These are phyloP conservation scores for Naganishia friedmannii DNA, from an alignment of 768 basidiomycete genomes.

Conservation along the genomic window DNA sequence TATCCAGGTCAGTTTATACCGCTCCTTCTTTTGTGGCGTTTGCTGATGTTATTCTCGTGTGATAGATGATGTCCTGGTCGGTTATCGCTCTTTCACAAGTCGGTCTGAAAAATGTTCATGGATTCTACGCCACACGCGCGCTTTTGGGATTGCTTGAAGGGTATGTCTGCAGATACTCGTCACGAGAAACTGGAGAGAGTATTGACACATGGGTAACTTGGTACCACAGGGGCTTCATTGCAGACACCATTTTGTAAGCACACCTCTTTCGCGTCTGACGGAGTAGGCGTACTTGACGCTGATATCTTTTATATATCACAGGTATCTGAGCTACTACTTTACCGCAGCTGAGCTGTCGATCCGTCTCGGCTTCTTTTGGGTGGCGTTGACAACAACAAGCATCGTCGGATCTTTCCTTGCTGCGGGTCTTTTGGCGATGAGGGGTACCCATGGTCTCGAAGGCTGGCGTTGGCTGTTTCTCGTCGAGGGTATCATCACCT, in stretches of 20 bases:
- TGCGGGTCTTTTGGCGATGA: slow-evolving; percentile 22
- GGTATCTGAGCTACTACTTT: slow-evolving; percentile 43
- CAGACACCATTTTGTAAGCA: slow-evolving; percentile 25
- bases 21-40: neutral
- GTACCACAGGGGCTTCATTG: slow-evolving; percentile 31
- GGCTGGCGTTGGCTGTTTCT: slow-evolving; percentile 34
- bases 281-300: slow-evolving; percentile 18
- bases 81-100: slow-evolving; percentile 25
- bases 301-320: neutral
- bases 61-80: slow-evolving; percentile 39
- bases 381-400: slow-evolving; percentile 35
- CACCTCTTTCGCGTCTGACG: slow-evolving; percentile 25
- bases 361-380: slow-evolving; percentile 42
- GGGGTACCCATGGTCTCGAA: slow-evolving; percentile 13
- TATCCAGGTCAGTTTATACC: slow-evolving; percentile 22
- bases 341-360: slow-evolving; percentile 39
- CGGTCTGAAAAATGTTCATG: slow-evolving; percentile 4
- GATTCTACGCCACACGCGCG: slow-evolving; percentile 32
- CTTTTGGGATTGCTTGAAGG: slow-evolving; percentile 31
- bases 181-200: too few relatives aligned
- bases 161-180: neutral
- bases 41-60: neutral
- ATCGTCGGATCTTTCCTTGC: slow-evolving; percentile 33
- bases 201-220: neutral
- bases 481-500: slow-evolving; percentile 56